These are phyloP conservation scores for Clavaria fumosa DNA, from an alignment of 768 basidiomycete genomes.

Conservation along the genomic window DNA sequence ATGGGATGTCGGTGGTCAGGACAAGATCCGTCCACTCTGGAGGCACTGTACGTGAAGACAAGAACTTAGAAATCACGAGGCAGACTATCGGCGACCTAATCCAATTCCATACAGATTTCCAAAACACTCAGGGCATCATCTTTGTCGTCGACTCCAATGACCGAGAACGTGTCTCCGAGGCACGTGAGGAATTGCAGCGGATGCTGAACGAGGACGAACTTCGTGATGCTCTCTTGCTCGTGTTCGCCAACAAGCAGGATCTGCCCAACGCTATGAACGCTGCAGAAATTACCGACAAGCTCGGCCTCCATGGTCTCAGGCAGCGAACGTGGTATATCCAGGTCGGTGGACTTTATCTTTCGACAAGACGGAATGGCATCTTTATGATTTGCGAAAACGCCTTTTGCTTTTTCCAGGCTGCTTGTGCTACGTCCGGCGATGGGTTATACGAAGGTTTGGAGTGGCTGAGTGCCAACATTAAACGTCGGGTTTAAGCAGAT, in stretches of 20 bases:
- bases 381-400: neutral
- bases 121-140: slow-evolving; percentile 99
- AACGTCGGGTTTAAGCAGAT: slow-evolving; percentile 54
- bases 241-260: slow-evolving; percentile 99
- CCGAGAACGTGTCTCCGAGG: slow-evolving; percentile 97
- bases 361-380: neutral
- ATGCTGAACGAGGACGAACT: slow-evolving; percentile 99
- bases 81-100: slow-evolving; percentile 11
- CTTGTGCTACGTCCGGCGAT: slow-evolving; percentile 96
- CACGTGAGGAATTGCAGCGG: slow-evolving; percentile 96
- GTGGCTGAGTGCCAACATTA: slow-evolving; percentile 89
- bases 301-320: slow-evolving; percentile 92
- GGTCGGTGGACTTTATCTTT: slow-evolving; percentile 29
- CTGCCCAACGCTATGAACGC: slow-evolving; percentile 99
- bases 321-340: slow-evolving; percentile 98
- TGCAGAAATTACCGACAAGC: slow-evolving; percentile 98
- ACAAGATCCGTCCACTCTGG: slow-evolving; percentile 99
- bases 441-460: slow-evolving; percentile 98
- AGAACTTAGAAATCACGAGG: too few species aligned
- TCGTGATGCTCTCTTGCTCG: slow-evolving; percentile 92
- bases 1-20: slow-evolving; percentile 99
- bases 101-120: slow-evolving; percentile 64
- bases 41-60: slow-evolving; percentile 99
- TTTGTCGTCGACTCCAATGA: slow-evolving; percentile 99
- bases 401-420: slow-evolving; percentile 40